Conservation (phyloP, 495 filamentous ascomycete species). For the Penicillium desertorum region DNA sequence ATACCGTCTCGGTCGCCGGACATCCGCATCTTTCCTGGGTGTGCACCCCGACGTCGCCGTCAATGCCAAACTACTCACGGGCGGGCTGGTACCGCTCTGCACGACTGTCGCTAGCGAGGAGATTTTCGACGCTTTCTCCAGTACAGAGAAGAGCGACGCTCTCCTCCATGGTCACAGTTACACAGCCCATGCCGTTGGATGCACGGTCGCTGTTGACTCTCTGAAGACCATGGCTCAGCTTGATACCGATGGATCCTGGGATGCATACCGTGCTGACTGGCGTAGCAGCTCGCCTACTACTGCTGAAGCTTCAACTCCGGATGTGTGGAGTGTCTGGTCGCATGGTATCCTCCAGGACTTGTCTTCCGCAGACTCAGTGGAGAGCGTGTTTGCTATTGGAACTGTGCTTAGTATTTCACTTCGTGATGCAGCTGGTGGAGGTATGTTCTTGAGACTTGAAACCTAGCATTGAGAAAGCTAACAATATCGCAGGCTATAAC, state of each 20-base stretch:
- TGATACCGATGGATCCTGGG: slow-evolving; percentile 53
- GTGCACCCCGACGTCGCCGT: slow-evolving; percentile 67
- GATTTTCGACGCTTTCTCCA: slow-evolving; percentile 68
- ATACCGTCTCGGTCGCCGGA: slow-evolving; percentile 69
- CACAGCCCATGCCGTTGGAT: slow-evolving; percentile 75
- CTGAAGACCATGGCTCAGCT: slow-evolving; percentile 55
- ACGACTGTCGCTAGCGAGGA: slow-evolving; percentile 66
- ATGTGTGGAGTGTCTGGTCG: slow-evolving; percentile 70
- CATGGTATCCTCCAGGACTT: slow-evolving; percentile 53
- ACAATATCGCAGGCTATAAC: slow-evolving; percentile 54
- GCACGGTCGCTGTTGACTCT: slow-evolving; percentile 63
- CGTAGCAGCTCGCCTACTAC: slow-evolving; percentile 8
- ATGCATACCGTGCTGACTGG: slow-evolving; percentile 47
- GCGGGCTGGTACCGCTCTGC: slow-evolving; percentile 72
- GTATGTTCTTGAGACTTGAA: slow-evolving; percentile 31
- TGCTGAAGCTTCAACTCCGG: slow-evolving; percentile 11
- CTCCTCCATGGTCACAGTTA: slow-evolving; percentile 80
- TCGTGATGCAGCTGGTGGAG: slow-evolving; percentile 44
- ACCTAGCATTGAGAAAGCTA: neutral
- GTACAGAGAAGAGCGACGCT: slow-evolving; percentile 66
- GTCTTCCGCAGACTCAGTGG: slow-evolving; percentile 53
- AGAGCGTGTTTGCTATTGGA: slow-evolving; percentile 67
- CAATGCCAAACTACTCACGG: slow-evolving; percentile 76
- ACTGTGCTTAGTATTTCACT: slow-evolving; percentile 68
- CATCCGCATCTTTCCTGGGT: slow-evolving; percentile 63